Evolutionary conservation across 73 alveolate genomes (phyloP).

Genomic region (Symbiodinium natans): DNA sequence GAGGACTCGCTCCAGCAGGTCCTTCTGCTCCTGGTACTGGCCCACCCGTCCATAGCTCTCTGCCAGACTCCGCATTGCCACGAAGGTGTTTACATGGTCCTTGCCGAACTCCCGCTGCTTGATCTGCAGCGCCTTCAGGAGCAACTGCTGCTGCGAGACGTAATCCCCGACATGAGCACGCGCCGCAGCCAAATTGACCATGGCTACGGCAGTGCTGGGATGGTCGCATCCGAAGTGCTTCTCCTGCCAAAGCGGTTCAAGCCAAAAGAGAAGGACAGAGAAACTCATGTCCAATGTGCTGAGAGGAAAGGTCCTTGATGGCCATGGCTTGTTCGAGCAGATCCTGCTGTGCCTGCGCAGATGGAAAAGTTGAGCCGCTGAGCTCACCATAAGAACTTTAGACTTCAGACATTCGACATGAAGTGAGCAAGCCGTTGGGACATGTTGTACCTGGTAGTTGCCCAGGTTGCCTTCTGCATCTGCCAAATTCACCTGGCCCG

Average conservation of each 20-base stretch:
- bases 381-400: no score
- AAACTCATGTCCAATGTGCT: no score
- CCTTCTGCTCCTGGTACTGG: not conserved
- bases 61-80: conserved; percentile 7
- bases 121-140: not conserved
- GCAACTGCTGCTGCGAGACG: not conserved
- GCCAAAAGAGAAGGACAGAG: no score
- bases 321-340: not conserved
- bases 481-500: conserved; percentile 7
- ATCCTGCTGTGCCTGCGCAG: not conserved
- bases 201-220: not conserved
- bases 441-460: conserved; percentile 5
- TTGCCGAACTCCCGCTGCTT: not conserved
- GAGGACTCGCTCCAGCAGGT: not conserved
- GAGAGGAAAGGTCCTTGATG: not conserved
- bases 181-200: conserved; percentile 7
- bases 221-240: not conserved
- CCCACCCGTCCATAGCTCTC: not conserved
- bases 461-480: conserved; percentile 14
- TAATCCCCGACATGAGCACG: not conserved
- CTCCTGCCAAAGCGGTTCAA: not conserved
- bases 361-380: no score
- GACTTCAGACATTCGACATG: no score
- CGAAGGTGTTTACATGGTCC: not conserved
- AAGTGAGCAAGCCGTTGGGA: no score